Evolutionary conservation across 371 early-diverging fungal species (phyloP).

Genomic region (Rhizoclosmatium hyalinum): DNA sequence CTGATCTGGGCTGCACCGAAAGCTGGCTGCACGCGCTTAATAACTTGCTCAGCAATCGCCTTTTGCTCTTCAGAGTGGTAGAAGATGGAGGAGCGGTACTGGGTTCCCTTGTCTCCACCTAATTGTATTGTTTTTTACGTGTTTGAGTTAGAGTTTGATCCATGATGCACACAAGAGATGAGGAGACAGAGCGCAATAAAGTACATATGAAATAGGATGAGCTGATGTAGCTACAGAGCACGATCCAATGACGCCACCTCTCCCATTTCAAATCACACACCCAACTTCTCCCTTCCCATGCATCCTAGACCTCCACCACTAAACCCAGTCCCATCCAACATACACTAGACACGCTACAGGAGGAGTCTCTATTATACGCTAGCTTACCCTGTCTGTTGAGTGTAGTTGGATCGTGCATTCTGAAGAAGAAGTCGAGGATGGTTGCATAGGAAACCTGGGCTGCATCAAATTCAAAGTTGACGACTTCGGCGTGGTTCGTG

Average conservation of each 20-base stretch:
- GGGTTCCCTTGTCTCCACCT: constrained; percentile 73
- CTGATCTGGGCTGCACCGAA: constrained; percentile 57
- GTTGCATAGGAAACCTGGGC: constrained; percentile 67
- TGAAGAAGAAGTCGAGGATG: constrained; percentile 83
- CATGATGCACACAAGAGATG: no score
- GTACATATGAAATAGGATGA: no score
- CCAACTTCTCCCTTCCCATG: no score
- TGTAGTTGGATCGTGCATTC: constrained; percentile 82
- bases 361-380: no score
- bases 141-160: no score
- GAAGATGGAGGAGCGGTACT: constrained; percentile 90
- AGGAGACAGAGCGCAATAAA: no score
- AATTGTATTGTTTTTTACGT: not conserved
- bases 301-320: no score
- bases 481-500: constrained; percentile 86
- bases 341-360: no score
- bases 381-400: constrained; percentile 62
- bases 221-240: no score
- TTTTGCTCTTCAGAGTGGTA: constrained; percentile 78
- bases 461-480: constrained; percentile 80
- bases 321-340: no score
- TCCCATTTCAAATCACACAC: no score
- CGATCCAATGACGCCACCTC: no score
- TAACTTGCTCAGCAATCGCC: constrained; percentile 69
- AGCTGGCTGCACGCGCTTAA: constrained; percentile 69